phyloP scores from a whole-genome alignment of 163 green algal species.

The Chloromonas sp. region DNA sequence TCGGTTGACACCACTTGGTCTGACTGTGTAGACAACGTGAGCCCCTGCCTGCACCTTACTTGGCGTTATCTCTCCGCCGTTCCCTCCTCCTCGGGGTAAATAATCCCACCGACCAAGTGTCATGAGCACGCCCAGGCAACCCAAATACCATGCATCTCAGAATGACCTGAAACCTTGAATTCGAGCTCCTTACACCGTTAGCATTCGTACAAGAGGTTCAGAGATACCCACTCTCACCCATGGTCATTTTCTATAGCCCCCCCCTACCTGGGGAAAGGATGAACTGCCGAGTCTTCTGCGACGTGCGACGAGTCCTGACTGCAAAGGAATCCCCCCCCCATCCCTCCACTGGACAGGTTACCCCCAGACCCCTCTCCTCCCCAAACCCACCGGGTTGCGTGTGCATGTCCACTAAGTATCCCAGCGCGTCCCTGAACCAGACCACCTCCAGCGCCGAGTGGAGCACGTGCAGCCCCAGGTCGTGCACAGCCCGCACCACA shows the following conservation, averaged over 20 bases:
- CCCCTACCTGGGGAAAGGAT: neutral
- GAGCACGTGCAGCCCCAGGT: constrained; percentile 32
- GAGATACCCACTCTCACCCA: neutral
- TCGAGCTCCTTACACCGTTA: too few relatives aligned
- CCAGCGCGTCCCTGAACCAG: constrained; percentile 28
- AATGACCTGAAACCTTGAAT: too few relatives aligned
- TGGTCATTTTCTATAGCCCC: neutral
- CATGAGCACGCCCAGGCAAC: too few relatives aligned
- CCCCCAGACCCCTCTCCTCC: neutral
- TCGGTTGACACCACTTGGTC: neutral
- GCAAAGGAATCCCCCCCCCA: too few relatives aligned
- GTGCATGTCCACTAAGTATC: constrained; percentile 19
- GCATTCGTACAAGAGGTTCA: neutral
- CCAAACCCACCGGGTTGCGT: neutral
- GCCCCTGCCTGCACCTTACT: too few relatives aligned
- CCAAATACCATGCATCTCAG: too few relatives aligned
- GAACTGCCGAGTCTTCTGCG: neutral
- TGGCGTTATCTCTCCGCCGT: too few relatives aligned
- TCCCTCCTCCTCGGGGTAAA: too few relatives aligned
- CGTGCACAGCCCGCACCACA: constrained; percentile 20
- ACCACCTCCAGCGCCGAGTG: constrained; percentile 34
- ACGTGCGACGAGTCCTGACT: neutral
- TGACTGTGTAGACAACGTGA: too few relatives aligned
- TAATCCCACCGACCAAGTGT: too few relatives aligned
- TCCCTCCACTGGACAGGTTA: too few relatives aligned